Base-by-base conservation (phyloP, 768 basidiomycete species). In the Sarcodon aspratus region DNA sequence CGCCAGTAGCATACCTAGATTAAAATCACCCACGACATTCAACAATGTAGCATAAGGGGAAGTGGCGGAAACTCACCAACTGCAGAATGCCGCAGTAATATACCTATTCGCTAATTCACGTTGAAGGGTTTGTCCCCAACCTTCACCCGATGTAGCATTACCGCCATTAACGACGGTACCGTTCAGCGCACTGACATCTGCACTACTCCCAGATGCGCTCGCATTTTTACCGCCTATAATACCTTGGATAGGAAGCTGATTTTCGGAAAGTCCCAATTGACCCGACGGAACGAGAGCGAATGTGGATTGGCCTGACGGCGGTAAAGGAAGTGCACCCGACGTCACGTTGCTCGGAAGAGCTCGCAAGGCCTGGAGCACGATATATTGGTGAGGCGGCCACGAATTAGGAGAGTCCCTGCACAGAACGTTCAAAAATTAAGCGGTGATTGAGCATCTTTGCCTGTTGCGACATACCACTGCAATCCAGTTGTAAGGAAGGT, bases 381-480 rank as follows among this genome's bases (percentile, higher is more conserved):
- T 86, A 62, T 90, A 82, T 53, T 85, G 85, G 56, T 89, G 85
- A 8, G 86, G 84, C 13, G 88, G 87, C 91, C 90, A 96, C 1
- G 82, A 64, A 57, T 92, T 92, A n/a, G 91, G 90, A 21, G 82
- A 76, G 58, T 89, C 86, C 85, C 82, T 85, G 46, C 13, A 36
- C 5, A 36, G 13, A 43, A 15, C 40, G 36, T 27, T 35, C 48
- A 36, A 9, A 17, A 43, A 36, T 34, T 44, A 15, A 10, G 34
- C 37, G 10, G 11, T 10, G 34, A 52, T 33, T 9, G 17, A 6
- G 42, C 5, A 27, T 27, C 21, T 27, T 27, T 27, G 27, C 12
- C n/a, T 42, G n/a, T 12, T n/a, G 11, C 48, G 13, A 55, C 64
- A 36, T 50, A 82, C 89, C 92, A 95, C 67, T 95, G 88, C 53